Evolutionary conservation across 2,329 filamentous ascomycete species (phyloP), one percentile per base, ranked within the genome.

Genomic region (Aureobasidium sp.): DNA sequence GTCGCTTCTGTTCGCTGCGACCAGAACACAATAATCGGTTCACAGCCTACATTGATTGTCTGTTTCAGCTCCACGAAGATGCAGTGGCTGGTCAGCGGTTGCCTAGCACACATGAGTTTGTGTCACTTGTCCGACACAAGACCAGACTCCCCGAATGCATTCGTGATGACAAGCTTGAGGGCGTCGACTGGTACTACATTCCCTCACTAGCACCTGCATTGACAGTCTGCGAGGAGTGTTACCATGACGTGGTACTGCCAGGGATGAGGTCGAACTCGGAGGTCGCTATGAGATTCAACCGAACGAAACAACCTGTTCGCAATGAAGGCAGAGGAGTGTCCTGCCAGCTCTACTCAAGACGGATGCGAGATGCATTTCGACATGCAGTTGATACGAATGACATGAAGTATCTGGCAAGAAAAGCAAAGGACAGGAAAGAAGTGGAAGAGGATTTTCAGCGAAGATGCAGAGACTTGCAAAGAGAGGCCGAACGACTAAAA

Each of bases 171-270:
- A 79, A 84, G 5, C 74, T 88, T 2, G 73, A 78, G n/a, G 81
- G 84, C 61, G 82, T 80, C 13, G 77, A 81, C 43, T 97, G 92
- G 92, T 87, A 95, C 72, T 86, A 83, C 61, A 90, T 95, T 72
- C 84, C 88, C 0, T 67, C 65, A 9, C 79, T 83, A 15, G 77
- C 95, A 0, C 89, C 88, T 0, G 84, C 92, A 52, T 85, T 96
- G 69, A 91, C 88, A 0, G 87, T 96, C 4, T 97, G 92, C 74
- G 85, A 89, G 66, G 90, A 93, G 73, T 97, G 92, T 73, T 96
- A 89, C 71, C 84, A 90, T 17, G 86, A 90, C 26, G 83, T 90
- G 0, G 84, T 96, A n/a, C 84, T 83, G 74, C 91, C 92, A 0
- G 78, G 85, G 56, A 75, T 87, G 1, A 77, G 81, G 34, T 77